Base-by-base conservation (phyloP, 1,284 basidiomycete species). In the Wallemia mellicola region DNA sequence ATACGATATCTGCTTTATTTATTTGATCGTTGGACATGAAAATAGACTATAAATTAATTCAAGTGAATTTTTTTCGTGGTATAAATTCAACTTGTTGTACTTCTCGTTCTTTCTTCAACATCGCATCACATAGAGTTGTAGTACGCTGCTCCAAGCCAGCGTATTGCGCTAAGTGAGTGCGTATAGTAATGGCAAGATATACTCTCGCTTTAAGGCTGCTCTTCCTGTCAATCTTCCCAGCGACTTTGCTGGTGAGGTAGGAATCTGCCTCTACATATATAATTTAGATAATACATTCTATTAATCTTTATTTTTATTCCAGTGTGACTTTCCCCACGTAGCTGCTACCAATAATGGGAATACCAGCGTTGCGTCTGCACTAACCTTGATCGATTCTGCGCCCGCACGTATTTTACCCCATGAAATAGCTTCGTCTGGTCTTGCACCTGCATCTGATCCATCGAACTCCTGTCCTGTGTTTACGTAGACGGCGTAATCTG, bases 401-500 rank as follows among this genome's bases (percentile, higher is more conserved):
- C 82, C 83, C 27, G 83, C 82, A 57, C 87, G 79, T 64, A 98
- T 95, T 74, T 98, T 99, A 2, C 92, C 94, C 92, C 92, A 99
- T n/a, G 86, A 92, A 24, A 99, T 80, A 1, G 92, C 94, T 70
- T 99, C 92, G 67, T 99, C 94, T 19, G 94, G 94, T 61, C 88
- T 75, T 19, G 94, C 94, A 14, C 92, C 94, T 14, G 89, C 91
- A 70, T 99, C 92, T 2, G 89, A 94, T 0, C 92, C 92, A 68
- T 98, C 94, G 66, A 96, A 98, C 73, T 98, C 92, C 73, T 98
- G 92, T 0, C 92, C 92, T 0, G 92, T 98, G 68, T 98, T 98
- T 65, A 99, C 94, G 69, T 85, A 98, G 15, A 99, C 92, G 2
- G 91, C 88, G 67, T 80, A 98, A 69, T 99, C 94, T 2, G 94